Percentiles rank a stretch among this genome's conserved stretches.
phyloP scores from a whole-genome alignment of 1,284 basidiomycete genomes.

The Vanrija pseudolonga region DNA sequence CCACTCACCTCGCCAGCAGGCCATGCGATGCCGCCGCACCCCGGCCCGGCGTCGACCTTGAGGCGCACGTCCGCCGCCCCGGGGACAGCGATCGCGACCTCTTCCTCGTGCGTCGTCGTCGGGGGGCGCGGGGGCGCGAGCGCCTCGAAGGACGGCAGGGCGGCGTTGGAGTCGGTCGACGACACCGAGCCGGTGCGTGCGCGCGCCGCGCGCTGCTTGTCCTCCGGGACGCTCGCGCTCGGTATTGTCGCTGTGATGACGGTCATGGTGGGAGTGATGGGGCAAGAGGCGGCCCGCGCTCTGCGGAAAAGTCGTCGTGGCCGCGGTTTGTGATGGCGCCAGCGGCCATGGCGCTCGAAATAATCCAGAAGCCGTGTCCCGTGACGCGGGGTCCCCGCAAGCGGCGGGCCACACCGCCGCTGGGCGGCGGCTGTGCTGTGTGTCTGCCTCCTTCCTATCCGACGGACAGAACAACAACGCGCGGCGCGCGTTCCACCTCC shows the following conservation, averaged over 20 bases:
- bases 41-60: constrained; percentile 69
- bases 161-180: constrained; percentile 26
- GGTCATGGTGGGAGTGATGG: not conserved
- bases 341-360: not conserved
- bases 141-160: constrained; percentile 34
- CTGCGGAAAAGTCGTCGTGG: no score
- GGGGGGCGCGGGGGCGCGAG: constrained; percentile 36
- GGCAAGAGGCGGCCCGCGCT: no score
- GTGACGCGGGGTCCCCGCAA: not conserved
- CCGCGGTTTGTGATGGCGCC: not conserved
- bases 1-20: constrained; percentile 76
- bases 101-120: constrained; percentile 31
- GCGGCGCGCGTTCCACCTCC: not conserved
- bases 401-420: no score
- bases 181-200: constrained; percentile 23
- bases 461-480: no score
- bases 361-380: not conserved
- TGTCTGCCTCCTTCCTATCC: not conserved
- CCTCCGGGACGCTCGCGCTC: no score
- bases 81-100: constrained; percentile 28
- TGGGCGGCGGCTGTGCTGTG: not conserved
- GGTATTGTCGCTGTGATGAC: no score
- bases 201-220: no score
- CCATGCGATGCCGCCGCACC: constrained; percentile 90
- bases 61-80: constrained; percentile 37